Percentiles rank a stretch among this genome's conserved stretches.
Conservation (phyloP, 768 basidiomycete species). For the Boletus sp. region DNA sequence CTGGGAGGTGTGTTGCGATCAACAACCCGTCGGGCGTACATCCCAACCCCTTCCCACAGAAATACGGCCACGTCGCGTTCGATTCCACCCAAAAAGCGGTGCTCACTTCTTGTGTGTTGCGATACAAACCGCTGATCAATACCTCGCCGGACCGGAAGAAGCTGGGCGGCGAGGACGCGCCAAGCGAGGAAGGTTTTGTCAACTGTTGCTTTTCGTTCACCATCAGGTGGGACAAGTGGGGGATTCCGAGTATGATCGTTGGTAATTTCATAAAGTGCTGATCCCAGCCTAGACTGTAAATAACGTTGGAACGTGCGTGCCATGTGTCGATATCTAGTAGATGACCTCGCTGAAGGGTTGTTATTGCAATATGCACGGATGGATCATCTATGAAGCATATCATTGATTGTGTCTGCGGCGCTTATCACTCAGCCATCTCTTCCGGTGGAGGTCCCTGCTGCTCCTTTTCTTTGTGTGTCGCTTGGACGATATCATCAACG, state of each 20-base stretch:
- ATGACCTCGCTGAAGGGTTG: conserved; percentile 5
- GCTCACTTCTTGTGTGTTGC: conserved; percentile 85
- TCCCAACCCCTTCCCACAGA: no score
- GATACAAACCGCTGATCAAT: conserved; percentile 68
- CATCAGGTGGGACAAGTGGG: conserved; percentile 74
- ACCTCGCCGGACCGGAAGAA: conserved; percentile 30
- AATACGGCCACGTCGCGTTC: no score
- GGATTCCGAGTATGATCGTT: conserved; percentile 85
- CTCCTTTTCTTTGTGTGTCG: conserved; percentile 63
- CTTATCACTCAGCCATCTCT: conserved; percentile 43
- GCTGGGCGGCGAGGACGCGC: conserved; percentile 24
- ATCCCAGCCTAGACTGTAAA: not conserved
- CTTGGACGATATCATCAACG: conserved; percentile 92
- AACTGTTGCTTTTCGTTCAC: conserved; percentile 93
- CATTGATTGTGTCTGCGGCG: no score
- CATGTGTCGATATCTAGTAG: conserved; percentile 7
- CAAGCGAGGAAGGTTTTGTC: conserved; percentile 69
- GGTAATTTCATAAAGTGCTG: conserved; percentile 82
- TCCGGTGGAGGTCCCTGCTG: conserved; percentile 51
- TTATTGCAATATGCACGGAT: conserved; percentile 14
- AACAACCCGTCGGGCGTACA: no score
- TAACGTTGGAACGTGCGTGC: not conserved
- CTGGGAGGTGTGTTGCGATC: no score
- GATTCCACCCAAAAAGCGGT: no score
- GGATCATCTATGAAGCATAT: not conserved